These are phyloP conservation scores for Annulohypoxylon nitens DNA, from an alignment of 495 filamentous ascomycete species.

Conservation along the genomic window DNA sequence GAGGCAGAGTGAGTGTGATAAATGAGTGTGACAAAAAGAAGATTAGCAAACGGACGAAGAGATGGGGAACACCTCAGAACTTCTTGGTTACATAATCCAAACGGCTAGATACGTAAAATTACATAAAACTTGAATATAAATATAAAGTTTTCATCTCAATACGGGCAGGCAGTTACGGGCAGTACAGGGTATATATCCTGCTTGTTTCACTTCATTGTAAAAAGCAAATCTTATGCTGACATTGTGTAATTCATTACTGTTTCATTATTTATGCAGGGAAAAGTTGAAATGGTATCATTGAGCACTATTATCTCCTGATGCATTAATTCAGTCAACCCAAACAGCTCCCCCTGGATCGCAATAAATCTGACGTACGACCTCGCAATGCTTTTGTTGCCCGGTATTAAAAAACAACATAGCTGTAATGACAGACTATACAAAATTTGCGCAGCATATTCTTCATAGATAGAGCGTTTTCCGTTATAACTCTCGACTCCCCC, in stretches of 20 bases:
- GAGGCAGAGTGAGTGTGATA: background rate
- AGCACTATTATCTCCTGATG: conserved; percentile 16
- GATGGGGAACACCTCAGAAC: background rate
- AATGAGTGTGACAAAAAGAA: background rate
- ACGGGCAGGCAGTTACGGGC: too few relatives aligned
- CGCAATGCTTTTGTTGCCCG: background rate
- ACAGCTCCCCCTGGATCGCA: background rate
- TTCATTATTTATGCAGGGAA: background rate
- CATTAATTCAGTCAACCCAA: background rate
- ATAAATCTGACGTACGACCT: conserved; percentile 1
- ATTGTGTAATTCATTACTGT: too few relatives aligned
- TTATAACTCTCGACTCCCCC: background rate
- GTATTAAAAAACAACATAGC: background rate
- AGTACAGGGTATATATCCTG: too few relatives aligned
- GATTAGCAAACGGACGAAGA: background rate
- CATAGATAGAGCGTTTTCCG: background rate
- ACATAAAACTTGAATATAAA: too few relatives aligned
- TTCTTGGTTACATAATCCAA: conserved; percentile 6
- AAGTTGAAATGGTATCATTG: conserved; percentile 27
- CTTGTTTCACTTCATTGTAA: too few relatives aligned
- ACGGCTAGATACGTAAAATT: background rate
- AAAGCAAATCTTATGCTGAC: too few relatives aligned
- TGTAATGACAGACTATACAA: conserved; percentile 5
- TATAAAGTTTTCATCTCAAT: too few relatives aligned
- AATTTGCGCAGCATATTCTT: background rate